These are phyloP conservation scores for Rhodocollybia butyracea DNA, from an alignment of 768 basidiomycete genomes.

Conservation along the genomic window DNA sequence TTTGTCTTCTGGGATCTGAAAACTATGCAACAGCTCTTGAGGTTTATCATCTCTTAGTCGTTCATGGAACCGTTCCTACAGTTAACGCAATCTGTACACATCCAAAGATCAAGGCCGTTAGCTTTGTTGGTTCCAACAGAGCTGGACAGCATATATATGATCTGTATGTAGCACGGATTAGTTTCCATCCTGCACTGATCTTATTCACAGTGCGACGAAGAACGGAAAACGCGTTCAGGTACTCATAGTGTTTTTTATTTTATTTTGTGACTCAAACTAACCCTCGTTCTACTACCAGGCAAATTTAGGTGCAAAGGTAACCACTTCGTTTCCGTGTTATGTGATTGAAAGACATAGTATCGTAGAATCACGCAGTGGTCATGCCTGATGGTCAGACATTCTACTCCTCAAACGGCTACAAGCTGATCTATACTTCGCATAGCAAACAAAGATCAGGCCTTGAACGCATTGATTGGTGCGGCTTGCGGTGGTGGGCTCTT, in stretches of 20 bases:
- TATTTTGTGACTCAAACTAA: neutral
- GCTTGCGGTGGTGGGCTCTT: slow-evolving; percentile 75
- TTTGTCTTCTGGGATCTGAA: no score
- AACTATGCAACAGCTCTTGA: no score
- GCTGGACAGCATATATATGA: slow-evolving; percentile 95
- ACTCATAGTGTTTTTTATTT: slow-evolving; percentile 7
- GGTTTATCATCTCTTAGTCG: no score
- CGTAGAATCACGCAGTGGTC: slow-evolving; percentile 87
- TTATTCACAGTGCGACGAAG: slow-evolving; percentile 58
- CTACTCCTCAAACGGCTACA: neutral
- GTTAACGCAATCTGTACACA: slow-evolving; percentile 95
- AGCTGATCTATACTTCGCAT: neutral
- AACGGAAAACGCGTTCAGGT: slow-evolving; percentile 89
- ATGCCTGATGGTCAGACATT: slow-evolving; percentile 84
- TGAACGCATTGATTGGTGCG: slow-evolving; percentile 91
- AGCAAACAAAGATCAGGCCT: slow-evolving; percentile 92
- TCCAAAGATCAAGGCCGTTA: slow-evolving; percentile 88
- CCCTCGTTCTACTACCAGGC: slow-evolving; percentile 24
- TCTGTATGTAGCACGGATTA: slow-evolving; percentile 38
- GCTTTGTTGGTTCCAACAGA: slow-evolving; percentile 91
- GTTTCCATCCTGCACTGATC: neutral
- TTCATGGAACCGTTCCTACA: slow-evolving; percentile 86
- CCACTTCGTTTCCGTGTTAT: no score
- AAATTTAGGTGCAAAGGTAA: slow-evolving; percentile 92
- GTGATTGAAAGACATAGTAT: no score